Evolutionary conservation across 2,329 filamentous ascomycete species (phyloP), one percentile per base, ranked within the genome.

Genomic region (Hymenoscyphus occultus): DNA sequence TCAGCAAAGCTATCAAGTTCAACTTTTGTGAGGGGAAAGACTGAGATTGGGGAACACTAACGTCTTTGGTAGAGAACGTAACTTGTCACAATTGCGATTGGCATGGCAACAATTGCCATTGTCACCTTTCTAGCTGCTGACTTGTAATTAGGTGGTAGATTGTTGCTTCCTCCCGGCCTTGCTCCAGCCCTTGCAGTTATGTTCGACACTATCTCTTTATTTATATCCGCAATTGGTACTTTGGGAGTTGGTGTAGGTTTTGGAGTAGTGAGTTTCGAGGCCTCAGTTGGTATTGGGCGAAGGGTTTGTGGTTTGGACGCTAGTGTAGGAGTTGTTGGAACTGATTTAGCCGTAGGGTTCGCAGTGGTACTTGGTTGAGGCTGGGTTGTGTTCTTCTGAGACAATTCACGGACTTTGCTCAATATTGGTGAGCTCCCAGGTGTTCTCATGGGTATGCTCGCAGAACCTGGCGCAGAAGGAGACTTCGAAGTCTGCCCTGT

Each of bases 51-150:
- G 39, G 14, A 1, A 62, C 31, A 70, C 74, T 69, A 56, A 76
- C 74, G 61, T 70, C 74, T 67, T 56, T 76, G 65, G 62, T 71
- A 76, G n/a, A 76, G 61, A 28, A 75, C 68, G 62, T 71, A 76
- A 60, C 74, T 74, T 40, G 74, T 75, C 10, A 75, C 74, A 63
- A 76, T 67, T 14, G 65, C 51, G 66, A 76, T 73, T 19, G 74
- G 74, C 68, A 74, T 42, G 0, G 74, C 74, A 9, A 75, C 72
- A 65, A 76, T 74, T 31, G 68, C 64, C 67, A 70, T 71, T 5
- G 73, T 74, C 19, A 75, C 66, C 60, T 69, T 75, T 64, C 73
- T 72, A 16, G 74, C 72, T 9, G 69, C 69, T 2, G 61, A 40
- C 35, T 73, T 73, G 57, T 76, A 76, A 60, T 71, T 72, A 31